Evolutionary conservation across 2,329 filamentous ascomycete genomes (phyloP), one percentile per base, ranked within the genome.

Genomic region (Penicillium thymicola): DNA sequence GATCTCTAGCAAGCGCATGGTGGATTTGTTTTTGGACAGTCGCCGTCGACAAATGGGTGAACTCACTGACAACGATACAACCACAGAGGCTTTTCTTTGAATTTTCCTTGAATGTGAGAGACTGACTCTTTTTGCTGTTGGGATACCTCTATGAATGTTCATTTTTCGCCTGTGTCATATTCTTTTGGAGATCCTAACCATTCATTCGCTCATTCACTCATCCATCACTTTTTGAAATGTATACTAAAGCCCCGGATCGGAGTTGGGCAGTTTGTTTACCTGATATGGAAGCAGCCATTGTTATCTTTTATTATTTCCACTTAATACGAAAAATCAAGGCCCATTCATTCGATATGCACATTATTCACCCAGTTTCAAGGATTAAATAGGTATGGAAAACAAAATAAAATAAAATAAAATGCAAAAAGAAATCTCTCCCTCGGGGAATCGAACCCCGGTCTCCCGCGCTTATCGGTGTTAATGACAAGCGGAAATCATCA

Each of bases 401-500:
- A 21, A 3, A 21, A 32, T 1, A 21, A 16, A 23, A 21, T 14
- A 16, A 16, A 30, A 14, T 2, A 3, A 21, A 44, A 14, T 6
- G 4, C n/a, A 23, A 59, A 66, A 67, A 66, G 42, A 69, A 71
- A 66, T 69, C 65, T 66, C 66, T 70, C 70, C 68, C 69, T 66
- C 63, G 64, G 64, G 67, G 70, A 70, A 73, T 73, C 69, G 69
- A 72, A 72, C 69, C 67, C 67, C 67, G 70, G 71, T 70, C 70
- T 69, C 65, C 71, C 70, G 71, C 69, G 70, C 70, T 69, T 62
- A 59, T 62, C 58, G 43, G 60, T 62, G 4, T 59, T 67, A 64
- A 59, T 72, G 70, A 71, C 70, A 72, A 72, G 69, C 70, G 71
- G 70, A 72, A 68, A 72, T 72, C 70, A 72, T 72, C 70, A 72